Conservation (phyloP, 768 basidiomycete species). For the Kwoniella botswanensis region DNA sequence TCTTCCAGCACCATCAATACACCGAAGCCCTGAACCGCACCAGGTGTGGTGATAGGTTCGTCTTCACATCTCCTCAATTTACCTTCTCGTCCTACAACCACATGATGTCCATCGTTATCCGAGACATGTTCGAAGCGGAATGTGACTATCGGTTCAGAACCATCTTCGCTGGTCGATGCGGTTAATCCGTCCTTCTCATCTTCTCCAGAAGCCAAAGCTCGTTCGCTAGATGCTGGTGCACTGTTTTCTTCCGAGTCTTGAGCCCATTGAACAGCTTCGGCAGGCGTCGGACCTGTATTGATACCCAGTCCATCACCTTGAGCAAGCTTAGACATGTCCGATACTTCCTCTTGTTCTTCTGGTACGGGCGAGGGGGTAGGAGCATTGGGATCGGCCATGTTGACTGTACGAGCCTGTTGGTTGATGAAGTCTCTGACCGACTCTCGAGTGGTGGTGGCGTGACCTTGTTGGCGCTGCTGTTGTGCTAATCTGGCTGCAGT, state of each 20-base stretch:
- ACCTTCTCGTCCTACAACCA: conserved; percentile 73
- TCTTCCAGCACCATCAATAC: conserved; percentile 75
- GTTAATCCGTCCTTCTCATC: conserved; percentile 7
- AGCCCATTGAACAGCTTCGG: conserved; percentile 2
- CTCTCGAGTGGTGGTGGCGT: conserved; percentile 16
- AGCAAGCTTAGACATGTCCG: background rate
- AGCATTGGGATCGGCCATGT: conserved; percentile 53
- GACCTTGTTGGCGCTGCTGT: conserved; percentile 20
- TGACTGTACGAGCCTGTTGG: conserved; percentile 47
- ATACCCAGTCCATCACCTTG: conserved; percentile 6
- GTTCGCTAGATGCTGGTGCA: conserved; percentile 28
- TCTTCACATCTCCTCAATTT: conserved; percentile 72
- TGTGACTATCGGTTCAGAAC: conserved; percentile 62
- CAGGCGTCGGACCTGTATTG: conserved; percentile 4
- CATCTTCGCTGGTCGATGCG: conserved; percentile 6
- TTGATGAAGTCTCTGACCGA: conserved; percentile 44
- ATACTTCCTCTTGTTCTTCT: conserved; percentile 7
- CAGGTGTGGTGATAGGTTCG: conserved; percentile 83
- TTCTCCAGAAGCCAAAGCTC: conserved; percentile 16
- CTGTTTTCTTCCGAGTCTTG: conserved; percentile 7
- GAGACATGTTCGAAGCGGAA: conserved; percentile 70
- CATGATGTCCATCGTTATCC: conserved; percentile 71
- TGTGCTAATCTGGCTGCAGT: conserved; percentile 29
- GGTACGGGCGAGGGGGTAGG: conserved; percentile 41
- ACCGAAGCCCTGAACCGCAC: conserved; percentile 82